Evolutionary conservation across 225 moss, liverwort and hornwort species (phyloP), one percentile per base, ranked within the genome.

Genomic region (Climacium dendroides): DNA sequence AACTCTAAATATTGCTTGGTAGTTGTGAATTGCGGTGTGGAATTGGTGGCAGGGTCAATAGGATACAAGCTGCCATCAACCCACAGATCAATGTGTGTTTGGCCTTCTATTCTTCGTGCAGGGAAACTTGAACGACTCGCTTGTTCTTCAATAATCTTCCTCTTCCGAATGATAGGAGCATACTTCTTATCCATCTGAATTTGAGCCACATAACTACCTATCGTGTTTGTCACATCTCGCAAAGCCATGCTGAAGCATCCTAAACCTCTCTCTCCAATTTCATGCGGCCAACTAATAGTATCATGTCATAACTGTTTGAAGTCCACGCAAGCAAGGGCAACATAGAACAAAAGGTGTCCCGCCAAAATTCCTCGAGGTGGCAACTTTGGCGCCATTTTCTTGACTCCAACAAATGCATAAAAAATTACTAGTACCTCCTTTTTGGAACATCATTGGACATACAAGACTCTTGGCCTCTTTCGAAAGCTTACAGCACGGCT

Each of bases 201-300:
- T 66, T 1, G 0, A 66, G 7, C 6, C 29, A 30, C 22, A 25
- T 69, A 69, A n/a, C 17, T 53, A 34, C 66, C 64, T 25, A 66
- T 2, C 0, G 2, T 24, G 24, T 69, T 69, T 2, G n/a, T 50
- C 4, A 66, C 82, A 73, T 73, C 47, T 45, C 15, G 29, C n/a
- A 65, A 82, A 16, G n/a, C 15, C 35, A 66, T 66, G 35, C 1
- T 45, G 13, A 0, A 0, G 12, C 80, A 50, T 12, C 0, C 2
- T 57, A 7, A 19, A n/a, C 4, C 10, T 48, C 19, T 9, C 2
- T 9, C 9, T 35, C 6, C 6, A 65, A 5, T n/a, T 24, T 54
- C 5, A 0, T 2, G 0, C 1, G 28, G 39, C 37, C 6, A 78
- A 58, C 5, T 57, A 0, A 3, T 1, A 37, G 3, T n/a, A n/a